Conservation (phyloP, 371 early-diverging fungal genomes). For the Mortierella sp. region DNA sequence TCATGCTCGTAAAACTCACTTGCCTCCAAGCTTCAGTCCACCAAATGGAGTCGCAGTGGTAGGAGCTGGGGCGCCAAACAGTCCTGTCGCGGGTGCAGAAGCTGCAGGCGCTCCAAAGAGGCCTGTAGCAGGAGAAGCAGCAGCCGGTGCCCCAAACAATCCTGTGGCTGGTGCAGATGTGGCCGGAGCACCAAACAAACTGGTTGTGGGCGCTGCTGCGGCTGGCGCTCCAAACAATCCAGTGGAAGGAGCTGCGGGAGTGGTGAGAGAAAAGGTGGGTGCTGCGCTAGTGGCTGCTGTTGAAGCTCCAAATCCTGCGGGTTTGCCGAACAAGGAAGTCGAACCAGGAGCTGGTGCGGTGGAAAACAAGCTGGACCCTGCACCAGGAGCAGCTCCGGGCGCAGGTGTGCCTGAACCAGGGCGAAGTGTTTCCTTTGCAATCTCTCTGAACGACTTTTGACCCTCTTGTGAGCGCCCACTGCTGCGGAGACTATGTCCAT, state of each 20-base stretch:
- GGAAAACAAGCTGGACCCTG: background rate
- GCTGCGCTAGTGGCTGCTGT: background rate
- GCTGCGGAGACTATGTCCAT: constrained; percentile 17
- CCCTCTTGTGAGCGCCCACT: constrained; percentile 2
- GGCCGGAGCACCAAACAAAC: background rate
- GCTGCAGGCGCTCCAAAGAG: background rate
- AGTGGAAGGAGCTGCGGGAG: background rate
- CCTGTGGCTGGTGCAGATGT: constrained; percentile 3
- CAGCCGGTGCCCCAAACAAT: constrained; percentile 8
- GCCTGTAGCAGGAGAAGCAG: background rate
- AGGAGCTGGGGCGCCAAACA: constrained; percentile 14
- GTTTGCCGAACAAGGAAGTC: constrained; percentile 3
- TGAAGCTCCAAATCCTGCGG: constrained; percentile 6
- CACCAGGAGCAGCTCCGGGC: background rate
- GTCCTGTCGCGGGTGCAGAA: background rate
- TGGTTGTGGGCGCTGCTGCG: background rate
- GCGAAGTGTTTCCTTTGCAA: constrained; percentile 41
- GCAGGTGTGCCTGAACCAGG: constrained; percentile 19
- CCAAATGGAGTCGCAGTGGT: constrained; percentile 16
- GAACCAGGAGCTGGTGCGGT: constrained; percentile 1
- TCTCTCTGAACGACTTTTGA: constrained; percentile 41
- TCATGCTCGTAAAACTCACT: background rate
- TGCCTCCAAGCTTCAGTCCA: constrained; percentile 12
- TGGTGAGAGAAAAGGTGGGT: constrained; percentile 12
- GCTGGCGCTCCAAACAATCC: background rate